These are phyloP conservation scores for Spergularia bocconei DNA, from an alignment of 148 eudicot genomes.

Conservation along the genomic window DNA sequence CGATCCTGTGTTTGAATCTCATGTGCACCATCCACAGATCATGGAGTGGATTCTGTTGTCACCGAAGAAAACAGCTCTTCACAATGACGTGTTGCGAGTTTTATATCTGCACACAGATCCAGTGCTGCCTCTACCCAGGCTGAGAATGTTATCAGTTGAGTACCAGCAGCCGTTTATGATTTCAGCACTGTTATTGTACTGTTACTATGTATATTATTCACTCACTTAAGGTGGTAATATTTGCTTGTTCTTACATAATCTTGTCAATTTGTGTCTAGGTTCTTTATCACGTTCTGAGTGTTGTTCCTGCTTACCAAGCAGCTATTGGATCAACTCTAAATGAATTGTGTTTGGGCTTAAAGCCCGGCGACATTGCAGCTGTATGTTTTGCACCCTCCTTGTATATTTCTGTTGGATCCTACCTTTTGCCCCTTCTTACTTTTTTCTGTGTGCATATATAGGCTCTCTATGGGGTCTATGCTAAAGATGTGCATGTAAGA, in stretches of 20 bases:
- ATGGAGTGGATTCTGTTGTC: slow-evolving; percentile 86
- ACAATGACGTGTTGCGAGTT: slow-evolving; percentile 74
- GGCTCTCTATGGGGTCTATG: slow-evolving; percentile 93
- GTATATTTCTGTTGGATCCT: slow-evolving; percentile 9
- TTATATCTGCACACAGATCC: slow-evolving; percentile 90
- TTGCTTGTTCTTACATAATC: slow-evolving; percentile 12
- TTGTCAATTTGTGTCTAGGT: slow-evolving; percentile 53
- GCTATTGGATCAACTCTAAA: slow-evolving; percentile 85
- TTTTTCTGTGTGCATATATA: slow-evolving; percentile 24
- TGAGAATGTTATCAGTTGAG: slow-evolving; percentile 90
- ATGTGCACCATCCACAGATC: slow-evolving; percentile 39
- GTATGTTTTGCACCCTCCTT: slow-evolving; percentile 38
- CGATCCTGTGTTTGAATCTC: neutral
- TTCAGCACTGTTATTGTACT: neutral
- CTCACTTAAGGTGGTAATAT: neutral
- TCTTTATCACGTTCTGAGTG: slow-evolving; percentile 89
- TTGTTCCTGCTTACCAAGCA: slow-evolving; percentile 78
- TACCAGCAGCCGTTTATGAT: slow-evolving; percentile 6
- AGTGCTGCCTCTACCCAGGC: slow-evolving; percentile 85
- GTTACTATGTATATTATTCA: neutral
- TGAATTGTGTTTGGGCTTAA: slow-evolving; percentile 91
- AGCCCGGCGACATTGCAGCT: slow-evolving; percentile 77
- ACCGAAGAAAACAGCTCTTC: slow-evolving; percentile 88
- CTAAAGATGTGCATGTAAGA: slow-evolving; percentile 88
- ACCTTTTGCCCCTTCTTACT: slow-evolving; percentile 7